These are phyloP conservation scores for Nemania abortiva DNA, from an alignment of 2,329 filamentous ascomycete species.

Conservation along the genomic window DNA sequence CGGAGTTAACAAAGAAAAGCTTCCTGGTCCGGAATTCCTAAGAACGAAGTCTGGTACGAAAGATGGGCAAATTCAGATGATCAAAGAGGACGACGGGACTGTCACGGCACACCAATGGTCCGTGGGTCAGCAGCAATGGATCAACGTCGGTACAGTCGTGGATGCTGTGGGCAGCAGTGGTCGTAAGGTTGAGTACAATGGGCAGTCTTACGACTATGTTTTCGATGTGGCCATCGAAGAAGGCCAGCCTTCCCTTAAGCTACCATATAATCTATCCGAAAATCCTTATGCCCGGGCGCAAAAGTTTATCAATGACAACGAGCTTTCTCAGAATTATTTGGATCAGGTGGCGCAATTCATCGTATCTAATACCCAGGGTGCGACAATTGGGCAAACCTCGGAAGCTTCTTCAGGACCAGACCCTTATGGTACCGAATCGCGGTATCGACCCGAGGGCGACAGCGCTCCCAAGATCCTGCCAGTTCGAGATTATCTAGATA, in stretches of 20 bases:
- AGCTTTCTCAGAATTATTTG: constrained; percentile 86
- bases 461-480: constrained; percentile 71
- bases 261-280: constrained; percentile 93
- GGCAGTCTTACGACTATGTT: constrained; percentile 93
- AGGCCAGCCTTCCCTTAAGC: constrained; percentile 88
- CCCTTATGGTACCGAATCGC: constrained; percentile 81
- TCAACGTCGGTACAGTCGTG: constrained; percentile 93
- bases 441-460: constrained; percentile 80
- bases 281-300: constrained; percentile 93
- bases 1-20: constrained; percentile 88
- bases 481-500: constrained; percentile 82
- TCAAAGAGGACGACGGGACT: constrained; percentile 82
- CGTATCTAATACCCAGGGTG: constrained; percentile 86
- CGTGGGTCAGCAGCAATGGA: constrained; percentile 76
- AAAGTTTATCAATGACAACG: constrained; percentile 90
- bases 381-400: constrained; percentile 77
- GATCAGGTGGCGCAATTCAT: constrained; percentile 96
- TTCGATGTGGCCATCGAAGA: constrained; percentile 98
- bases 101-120: constrained; percentile 94
- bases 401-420: constrained; percentile 68
- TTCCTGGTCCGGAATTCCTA: constrained; percentile 90
- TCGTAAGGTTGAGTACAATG: constrained; percentile 79
- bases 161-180: constrained; percentile 87
- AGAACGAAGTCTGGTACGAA: constrained; percentile 87
- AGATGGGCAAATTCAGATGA: constrained; percentile 95